These are phyloP conservation scores for Xylaria sp. DNA, from an alignment of 2,329 filamentous ascomycete genomes.

Conservation along the genomic window DNA sequence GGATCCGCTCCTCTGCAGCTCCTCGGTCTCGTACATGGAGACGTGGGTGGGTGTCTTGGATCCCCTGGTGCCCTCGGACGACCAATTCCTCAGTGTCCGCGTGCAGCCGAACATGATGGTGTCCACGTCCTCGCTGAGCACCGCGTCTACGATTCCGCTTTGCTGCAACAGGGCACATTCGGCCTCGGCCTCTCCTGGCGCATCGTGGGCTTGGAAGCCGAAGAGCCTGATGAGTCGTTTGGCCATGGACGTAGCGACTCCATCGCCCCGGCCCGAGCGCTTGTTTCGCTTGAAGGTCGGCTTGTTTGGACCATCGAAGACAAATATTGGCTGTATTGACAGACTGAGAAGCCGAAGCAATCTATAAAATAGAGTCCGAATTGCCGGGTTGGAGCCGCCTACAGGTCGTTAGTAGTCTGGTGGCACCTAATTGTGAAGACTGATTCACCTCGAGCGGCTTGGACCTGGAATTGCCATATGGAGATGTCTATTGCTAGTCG, in stretches of 20 bases:
- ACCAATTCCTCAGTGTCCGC: conserved; percentile 79
- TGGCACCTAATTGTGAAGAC: not conserved
- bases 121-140: conserved; percentile 95
- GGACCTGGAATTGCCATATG: conserved; percentile 96
- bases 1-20: conserved; percentile 51
- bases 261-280: conserved; percentile 65
- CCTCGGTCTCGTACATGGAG: conserved; percentile 71
- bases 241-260: conserved; percentile 72
- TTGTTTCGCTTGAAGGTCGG: conserved; percentile 89
- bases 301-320: conserved; percentile 86
- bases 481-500: conserved; percentile 91
- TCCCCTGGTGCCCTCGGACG: conserved; percentile 66
- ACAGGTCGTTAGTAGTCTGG: conserved; percentile 1
- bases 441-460: conserved; percentile 67
- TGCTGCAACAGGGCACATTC: conserved; percentile 88
- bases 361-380: conserved; percentile 91
- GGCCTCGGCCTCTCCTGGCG: conserved; percentile 93
- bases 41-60: conserved; percentile 81
- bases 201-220: conserved; percentile 80
- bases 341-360: conserved; percentile 75
- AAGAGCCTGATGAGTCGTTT: conserved; percentile 85
- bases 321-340: conserved; percentile 84
- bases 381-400: conserved; percentile 82
- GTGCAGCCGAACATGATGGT: conserved; percentile 96
- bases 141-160: conserved; percentile 84